Conservation (phyloP, 345 rosid genomes). For the Gossypium thurberi region DNA sequence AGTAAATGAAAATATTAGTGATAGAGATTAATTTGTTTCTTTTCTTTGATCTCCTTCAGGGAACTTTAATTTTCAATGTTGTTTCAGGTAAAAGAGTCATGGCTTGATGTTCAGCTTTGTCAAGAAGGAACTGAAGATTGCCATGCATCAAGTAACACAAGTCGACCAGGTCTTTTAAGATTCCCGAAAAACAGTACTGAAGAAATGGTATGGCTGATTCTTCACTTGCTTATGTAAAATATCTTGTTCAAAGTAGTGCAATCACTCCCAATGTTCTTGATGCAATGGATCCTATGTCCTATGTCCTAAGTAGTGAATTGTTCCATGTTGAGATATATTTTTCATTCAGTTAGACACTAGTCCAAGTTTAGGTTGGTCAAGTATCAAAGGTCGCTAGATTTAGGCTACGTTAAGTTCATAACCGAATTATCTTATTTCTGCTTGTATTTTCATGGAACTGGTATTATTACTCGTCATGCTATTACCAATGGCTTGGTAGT, state of each 20-base stretch:
- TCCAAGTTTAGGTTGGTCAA: neutral
- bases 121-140: conserved; percentile 64
- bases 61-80: neutral
- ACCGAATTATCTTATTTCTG: neutral
- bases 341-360: neutral
- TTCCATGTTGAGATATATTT: neutral
- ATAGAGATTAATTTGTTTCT: neutral
- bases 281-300: neutral
- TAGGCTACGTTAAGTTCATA: neutral
- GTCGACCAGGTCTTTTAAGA: conserved; percentile 42
- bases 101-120: conserved; percentile 89
- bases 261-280: neutral
- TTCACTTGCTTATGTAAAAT: conserved; percentile 1
- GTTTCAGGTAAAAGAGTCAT: conserved; percentile 80
- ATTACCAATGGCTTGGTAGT: neutral
- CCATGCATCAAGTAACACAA: conserved; percentile 41
- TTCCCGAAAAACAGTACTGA: conserved; percentile 78
- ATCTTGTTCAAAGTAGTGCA: neutral
- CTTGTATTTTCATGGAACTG: neutral
- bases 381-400: neutral
- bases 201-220: conserved; percentile 52
- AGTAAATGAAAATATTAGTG: conserved; percentile 30
- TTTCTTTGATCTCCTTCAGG: neutral
- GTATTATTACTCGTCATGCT: neutral
- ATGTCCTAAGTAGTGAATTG: neutral